Evolutionary conservation across 1,284 basidiomycete species (phyloP).

Genomic region (Ganoderma boninense): DNA sequence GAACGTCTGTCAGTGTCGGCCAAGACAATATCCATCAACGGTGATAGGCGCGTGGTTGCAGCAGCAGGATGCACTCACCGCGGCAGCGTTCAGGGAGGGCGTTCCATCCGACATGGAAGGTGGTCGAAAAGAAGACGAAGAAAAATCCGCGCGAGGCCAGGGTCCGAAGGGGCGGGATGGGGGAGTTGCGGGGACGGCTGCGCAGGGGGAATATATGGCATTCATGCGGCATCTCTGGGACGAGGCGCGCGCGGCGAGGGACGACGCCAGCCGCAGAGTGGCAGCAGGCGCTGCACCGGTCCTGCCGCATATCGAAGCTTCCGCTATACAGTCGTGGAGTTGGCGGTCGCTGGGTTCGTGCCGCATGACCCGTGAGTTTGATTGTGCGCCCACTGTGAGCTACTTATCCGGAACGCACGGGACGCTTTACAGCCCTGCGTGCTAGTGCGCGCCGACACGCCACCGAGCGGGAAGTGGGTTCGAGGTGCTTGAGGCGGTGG

Average conservation of each 20-base stretch:
- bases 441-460: not conserved
- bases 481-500: not conserved
- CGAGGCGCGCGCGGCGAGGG: not conserved
- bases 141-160: not conserved
- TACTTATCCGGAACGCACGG: not conserved
- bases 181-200: not conserved
- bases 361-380: slow-evolving; percentile 23
- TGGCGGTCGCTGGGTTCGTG: not conserved
- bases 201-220: not conserved
- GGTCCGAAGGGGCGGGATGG: not conserved
- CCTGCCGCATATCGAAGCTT: not conserved
- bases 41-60: not conserved
- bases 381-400: slow-evolving; percentile 13
- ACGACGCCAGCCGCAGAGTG: not conserved
- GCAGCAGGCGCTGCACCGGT: not conserved
- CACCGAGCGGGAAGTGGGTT: not conserved
- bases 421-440: not conserved
- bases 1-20: slow-evolving; percentile 9
- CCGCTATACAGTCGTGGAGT: slow-evolving; percentile 8
- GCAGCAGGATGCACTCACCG: slow-evolving; percentile 14
- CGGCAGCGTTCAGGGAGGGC: slow-evolving; percentile 14
- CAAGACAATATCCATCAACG: not conserved
- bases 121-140: not conserved
- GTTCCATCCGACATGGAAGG: slow-evolving; percentile 16
- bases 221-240: not conserved